These are phyloP conservation scores for Pisolithus thermaeus DNA, from an alignment of 1,284 basidiomycete species.

Conservation along the genomic window DNA sequence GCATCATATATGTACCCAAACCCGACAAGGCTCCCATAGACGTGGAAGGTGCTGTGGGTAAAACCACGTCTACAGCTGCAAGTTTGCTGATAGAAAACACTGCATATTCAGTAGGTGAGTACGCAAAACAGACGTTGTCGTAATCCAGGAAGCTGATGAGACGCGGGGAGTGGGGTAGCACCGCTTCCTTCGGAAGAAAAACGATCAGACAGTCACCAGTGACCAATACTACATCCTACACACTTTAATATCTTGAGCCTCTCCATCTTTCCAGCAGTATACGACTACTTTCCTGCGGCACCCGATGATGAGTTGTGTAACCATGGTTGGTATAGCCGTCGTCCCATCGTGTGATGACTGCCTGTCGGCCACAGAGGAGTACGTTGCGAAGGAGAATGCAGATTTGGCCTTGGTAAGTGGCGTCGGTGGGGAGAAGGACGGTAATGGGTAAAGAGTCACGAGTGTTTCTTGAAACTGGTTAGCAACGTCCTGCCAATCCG, in stretches of 20 bases:
- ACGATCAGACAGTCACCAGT: background rate
- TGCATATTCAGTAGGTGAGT: slow-evolving; percentile 69
- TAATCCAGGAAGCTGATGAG: slow-evolving; percentile 63
- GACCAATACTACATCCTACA: slow-evolving; percentile 12
- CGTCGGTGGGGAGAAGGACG: slow-evolving; percentile 62
- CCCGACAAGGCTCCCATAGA: slow-evolving; percentile 71
- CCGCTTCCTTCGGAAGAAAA: slow-evolving; percentile 55
- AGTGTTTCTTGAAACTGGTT: slow-evolving; percentile 45
- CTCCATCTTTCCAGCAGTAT: slow-evolving; percentile 84
- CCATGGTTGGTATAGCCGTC: slow-evolving; percentile 44
- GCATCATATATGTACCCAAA: slow-evolving; percentile 84
- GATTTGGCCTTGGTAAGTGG: slow-evolving; percentile 68
- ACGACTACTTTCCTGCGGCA: slow-evolving; percentile 82
- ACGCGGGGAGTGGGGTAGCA: slow-evolving; percentile 82
- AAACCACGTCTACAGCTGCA: slow-evolving; percentile 51
- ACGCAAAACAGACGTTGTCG: slow-evolving; percentile 68
- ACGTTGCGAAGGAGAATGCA: slow-evolving; percentile 75
- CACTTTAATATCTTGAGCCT: slow-evolving; percentile 72
- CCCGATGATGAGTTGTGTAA: slow-evolving; percentile 81
- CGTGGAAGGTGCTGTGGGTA: slow-evolving; percentile 35
- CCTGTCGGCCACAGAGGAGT: slow-evolving; percentile 51
- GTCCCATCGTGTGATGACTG: slow-evolving; percentile 7
- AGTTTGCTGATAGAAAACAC: slow-evolving; percentile 64
- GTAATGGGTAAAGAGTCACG: slow-evolving; percentile 61
- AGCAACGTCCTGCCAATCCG: background rate